Evolutionary conservation across 208 protist species (phyloP).

Genomic region (Porcisia hertigi): DNA sequence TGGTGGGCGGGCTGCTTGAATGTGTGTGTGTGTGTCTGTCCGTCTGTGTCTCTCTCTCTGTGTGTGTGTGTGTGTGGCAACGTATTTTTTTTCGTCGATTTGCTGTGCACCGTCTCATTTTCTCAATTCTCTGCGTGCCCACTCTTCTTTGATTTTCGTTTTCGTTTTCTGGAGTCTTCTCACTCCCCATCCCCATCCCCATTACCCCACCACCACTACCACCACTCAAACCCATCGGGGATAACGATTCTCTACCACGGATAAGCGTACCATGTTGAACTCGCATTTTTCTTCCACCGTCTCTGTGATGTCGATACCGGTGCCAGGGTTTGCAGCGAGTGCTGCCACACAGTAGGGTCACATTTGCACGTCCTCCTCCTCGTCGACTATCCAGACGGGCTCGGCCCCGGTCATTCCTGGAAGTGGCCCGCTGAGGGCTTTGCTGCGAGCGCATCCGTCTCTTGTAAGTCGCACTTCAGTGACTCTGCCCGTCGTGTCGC

Average conservation of each 20-base stretch:
- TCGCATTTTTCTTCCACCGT: neutral
- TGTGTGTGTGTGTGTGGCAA: neutral
- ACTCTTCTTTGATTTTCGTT: too few species aligned
- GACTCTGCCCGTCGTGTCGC: constrained; percentile 14
- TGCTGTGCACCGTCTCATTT: neutral
- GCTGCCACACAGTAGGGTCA: neutral
- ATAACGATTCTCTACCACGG: neutral
- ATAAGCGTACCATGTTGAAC: neutral
- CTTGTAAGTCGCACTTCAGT: constrained; percentile 33
- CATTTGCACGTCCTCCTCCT: neutral
- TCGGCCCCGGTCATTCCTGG: neutral
- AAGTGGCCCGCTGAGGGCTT: constrained; percentile 2
- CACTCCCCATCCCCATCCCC: too few species aligned
- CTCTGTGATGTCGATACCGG: neutral
- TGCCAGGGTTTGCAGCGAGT: constrained; percentile 6
- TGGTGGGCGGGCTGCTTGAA: neutral
- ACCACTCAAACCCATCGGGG: too few species aligned
- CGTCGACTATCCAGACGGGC: neutral
- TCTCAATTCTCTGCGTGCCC: too few species aligned
- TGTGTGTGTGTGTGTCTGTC: neutral
- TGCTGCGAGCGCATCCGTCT: constrained; percentile 15
- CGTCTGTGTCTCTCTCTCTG: neutral
- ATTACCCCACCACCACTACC: too few species aligned
- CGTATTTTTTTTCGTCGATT: too few species aligned
- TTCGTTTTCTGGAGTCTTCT: too few species aligned